Evolutionary conservation across 331 rosid genomes (phyloP).

Genomic region (Rhamnella rubrinervis): DNA sequence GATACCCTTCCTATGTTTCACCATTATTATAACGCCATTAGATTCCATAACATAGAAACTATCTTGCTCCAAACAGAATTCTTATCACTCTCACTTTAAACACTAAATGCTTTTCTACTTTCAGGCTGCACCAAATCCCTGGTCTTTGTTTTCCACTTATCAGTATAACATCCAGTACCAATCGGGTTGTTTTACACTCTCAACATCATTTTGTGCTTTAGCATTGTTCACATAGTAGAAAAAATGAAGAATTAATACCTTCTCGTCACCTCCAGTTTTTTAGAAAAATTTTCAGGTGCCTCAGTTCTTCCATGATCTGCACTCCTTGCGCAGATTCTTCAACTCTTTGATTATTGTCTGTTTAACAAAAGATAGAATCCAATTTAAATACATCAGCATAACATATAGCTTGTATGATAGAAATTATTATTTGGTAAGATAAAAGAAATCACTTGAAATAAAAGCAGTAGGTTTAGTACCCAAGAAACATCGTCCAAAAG

Average conservation of each 20-base stretch:
- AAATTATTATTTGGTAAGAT: background rate
- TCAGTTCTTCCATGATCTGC: constrained; percentile 56
- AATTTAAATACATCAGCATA: background rate
- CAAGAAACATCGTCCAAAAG: background rate
- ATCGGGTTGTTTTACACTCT: no score
- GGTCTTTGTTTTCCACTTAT: no score
- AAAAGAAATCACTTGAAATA: background rate
- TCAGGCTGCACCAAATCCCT: no score
- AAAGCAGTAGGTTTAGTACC: background rate
- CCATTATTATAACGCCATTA: no score
- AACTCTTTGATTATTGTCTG: constrained; percentile 45
- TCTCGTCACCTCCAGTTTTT: constrained; percentile 38
- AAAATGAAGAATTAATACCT: constrained; percentile 32
- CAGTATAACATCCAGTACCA: no score
- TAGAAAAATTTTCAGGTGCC: constrained; percentile 53
- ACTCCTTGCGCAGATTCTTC: constrained; percentile 45
- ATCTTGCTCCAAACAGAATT: no score
- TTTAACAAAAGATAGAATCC: background rate
- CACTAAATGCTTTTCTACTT: no score
- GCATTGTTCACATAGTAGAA: background rate
- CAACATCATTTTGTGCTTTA: background rate
- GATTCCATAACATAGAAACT: no score
- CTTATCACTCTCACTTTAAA: no score
- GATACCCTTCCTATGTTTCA: no score
- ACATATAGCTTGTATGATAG: background rate